Conservation (phyloP, 2,329 filamentous ascomycete species). For the Dactylellina haptotyla region DNA sequence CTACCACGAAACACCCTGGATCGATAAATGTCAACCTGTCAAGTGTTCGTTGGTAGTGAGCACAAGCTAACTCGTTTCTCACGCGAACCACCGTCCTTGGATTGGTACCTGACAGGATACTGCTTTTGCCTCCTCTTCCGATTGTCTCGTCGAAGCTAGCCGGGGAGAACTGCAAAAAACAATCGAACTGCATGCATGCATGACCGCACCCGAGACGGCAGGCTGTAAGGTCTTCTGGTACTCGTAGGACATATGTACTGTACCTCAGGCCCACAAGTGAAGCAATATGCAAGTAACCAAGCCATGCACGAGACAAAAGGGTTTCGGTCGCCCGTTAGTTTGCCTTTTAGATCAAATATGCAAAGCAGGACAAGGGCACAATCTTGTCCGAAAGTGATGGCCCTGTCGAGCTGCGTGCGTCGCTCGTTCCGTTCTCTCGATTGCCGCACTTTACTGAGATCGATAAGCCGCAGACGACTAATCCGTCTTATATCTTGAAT, state of each 20-base stretch:
- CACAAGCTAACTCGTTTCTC: not conserved
- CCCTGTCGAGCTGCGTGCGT: not conserved
- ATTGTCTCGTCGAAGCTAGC: slow-evolving; percentile 5
- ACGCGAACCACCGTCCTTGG: slow-evolving; percentile 18
- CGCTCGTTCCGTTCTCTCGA: not conserved
- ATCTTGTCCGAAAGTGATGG: not conserved
- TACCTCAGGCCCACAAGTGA: not conserved
- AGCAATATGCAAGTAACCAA: not conserved
- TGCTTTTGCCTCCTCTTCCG: slow-evolving; percentile 3
- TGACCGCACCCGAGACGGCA: too few relatives aligned
- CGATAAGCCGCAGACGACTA: slow-evolving; percentile 7
- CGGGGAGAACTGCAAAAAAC: not conserved
- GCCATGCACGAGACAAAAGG: not conserved
- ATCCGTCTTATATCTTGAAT: too few relatives aligned
- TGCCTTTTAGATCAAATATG: not conserved
- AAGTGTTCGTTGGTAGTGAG: slow-evolving; percentile 1
- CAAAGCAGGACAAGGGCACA: too few relatives aligned
- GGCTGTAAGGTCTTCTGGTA: too few relatives aligned
- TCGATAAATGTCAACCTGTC: slow-evolving; percentile 34
- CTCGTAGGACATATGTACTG: too few relatives aligned
- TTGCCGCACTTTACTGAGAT: slow-evolving; percentile 15
- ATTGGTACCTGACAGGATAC: slow-evolving; percentile 49
- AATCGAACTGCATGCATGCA: slow-evolving; percentile 1
- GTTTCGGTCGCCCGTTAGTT: not conserved
- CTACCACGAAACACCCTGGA: slow-evolving; percentile 33